Conservation (phyloP, 345 rosid genomes). For the Nephelium lappaceum region DNA sequence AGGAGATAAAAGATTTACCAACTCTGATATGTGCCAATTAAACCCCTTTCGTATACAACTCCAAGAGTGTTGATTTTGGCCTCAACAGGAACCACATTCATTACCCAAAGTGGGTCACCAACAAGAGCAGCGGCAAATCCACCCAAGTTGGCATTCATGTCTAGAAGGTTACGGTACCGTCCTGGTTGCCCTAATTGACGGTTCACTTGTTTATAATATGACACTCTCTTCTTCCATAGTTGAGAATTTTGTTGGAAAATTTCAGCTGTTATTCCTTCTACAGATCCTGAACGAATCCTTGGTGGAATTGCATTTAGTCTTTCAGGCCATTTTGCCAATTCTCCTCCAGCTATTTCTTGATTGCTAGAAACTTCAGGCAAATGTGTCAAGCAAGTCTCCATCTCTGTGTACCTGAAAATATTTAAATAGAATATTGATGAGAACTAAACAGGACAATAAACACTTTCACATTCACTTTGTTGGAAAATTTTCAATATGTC, state of each 20-base stretch:
- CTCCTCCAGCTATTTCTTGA: slow-evolving; percentile 51
- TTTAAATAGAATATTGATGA: neutral
- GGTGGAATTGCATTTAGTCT: slow-evolving; percentile 62
- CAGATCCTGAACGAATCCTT: slow-evolving; percentile 47
- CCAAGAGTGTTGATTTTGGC: slow-evolving; percentile 54
- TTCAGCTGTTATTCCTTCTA: slow-evolving; percentile 49
- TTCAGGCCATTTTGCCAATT: slow-evolving; percentile 56
- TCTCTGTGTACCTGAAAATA: slow-evolving; percentile 50
- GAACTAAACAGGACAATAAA: neutral
- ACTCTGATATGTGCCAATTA: slow-evolving; percentile 66
- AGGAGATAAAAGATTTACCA: slow-evolving; percentile 39
- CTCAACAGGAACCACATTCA: slow-evolving; percentile 65
- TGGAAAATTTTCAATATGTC: no score
- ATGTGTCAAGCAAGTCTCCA: slow-evolving; percentile 61
- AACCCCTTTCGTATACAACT: slow-evolving; percentile 59
- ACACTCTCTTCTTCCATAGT: slow-evolving; percentile 54
- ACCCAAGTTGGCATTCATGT: slow-evolving; percentile 66
- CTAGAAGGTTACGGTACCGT: slow-evolving; percentile 61
- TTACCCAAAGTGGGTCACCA: slow-evolving; percentile 63
- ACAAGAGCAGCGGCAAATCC: slow-evolving; percentile 68
- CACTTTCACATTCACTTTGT: neutral
- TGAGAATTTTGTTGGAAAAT: slow-evolving; percentile 34
- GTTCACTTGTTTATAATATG: slow-evolving; percentile 54
- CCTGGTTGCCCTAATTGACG: slow-evolving; percentile 49
- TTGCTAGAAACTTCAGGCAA: slow-evolving; percentile 48